A percentile compares a stretch with the other conserved stretches of the same genome.
phyloP scores from a whole-genome alignment of 2,329 filamentous ascomycete genomes.

The Curvularia lunata region DNA sequence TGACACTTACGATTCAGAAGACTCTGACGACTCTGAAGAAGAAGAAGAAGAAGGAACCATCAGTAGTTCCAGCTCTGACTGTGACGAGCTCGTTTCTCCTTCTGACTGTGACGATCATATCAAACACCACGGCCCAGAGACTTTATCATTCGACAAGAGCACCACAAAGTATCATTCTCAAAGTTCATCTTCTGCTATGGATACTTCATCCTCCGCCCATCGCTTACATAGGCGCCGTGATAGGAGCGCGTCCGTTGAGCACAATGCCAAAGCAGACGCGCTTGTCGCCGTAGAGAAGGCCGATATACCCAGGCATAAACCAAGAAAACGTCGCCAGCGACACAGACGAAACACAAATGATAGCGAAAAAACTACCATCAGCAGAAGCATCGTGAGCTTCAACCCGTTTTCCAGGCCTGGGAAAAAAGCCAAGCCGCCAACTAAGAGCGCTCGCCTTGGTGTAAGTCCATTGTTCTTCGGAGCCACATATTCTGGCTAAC shows the following conservation, averaged over 20 bases:
- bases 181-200: slow-evolving; percentile 42
- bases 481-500: slow-evolving; percentile 20
- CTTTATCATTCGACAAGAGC: slow-evolving; percentile 48
- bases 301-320: slow-evolving; percentile 27
- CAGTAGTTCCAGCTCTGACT: slow-evolving; percentile 52
- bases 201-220: slow-evolving; percentile 22
- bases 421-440: slow-evolving; percentile 39
- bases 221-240: slow-evolving; percentile 16
- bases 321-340: slow-evolving; percentile 33
- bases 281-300: slow-evolving; percentile 25
- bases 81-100: slow-evolving; percentile 52
- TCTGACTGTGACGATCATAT: slow-evolving; percentile 56
- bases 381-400: slow-evolving; percentile 45
- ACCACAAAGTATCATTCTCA: slow-evolving; percentile 44
- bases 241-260: slow-evolving; percentile 35
- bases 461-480: slow-evolving; percentile 30
- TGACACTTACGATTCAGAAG: slow-evolving; percentile 19
- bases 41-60: slow-evolving; percentile 41
- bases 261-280: slow-evolving; percentile 28
- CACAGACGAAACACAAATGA: slow-evolving; percentile 34
- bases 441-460: slow-evolving; percentile 42
- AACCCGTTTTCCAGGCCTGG: slow-evolving; percentile 39
- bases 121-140: slow-evolving; percentile 52
- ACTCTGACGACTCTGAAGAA: too few species aligned
- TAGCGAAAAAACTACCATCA: slow-evolving; percentile 46